Conservation (phyloP, 352 stramenopile genomes). For the Pythium myriotylum region DNA sequence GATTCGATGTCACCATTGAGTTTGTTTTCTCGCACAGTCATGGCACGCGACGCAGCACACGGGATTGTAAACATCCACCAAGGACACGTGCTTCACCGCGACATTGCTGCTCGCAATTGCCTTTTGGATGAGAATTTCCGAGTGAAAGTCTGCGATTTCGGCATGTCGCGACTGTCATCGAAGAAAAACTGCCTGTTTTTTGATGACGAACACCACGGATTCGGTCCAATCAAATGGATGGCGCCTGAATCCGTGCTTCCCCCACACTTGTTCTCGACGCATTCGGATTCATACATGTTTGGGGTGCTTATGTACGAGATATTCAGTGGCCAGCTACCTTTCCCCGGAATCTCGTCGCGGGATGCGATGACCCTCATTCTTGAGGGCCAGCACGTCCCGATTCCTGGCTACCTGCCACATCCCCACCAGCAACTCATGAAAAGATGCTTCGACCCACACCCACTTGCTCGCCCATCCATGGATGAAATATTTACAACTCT, state of each 20-base stretch:
- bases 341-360: constrained; percentile 51
- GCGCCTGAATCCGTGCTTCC: constrained; percentile 65
- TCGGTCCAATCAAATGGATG: constrained; percentile 79
- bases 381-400: constrained; percentile 68
- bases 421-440: constrained; percentile 59
- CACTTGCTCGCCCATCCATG: constrained; percentile 59
- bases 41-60: constrained; percentile 68
- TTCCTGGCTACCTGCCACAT: constrained; percentile 40
- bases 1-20: constrained; percentile 25
- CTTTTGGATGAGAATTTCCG: constrained; percentile 62
- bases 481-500: constrained; percentile 67
- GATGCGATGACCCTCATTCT: constrained; percentile 61
- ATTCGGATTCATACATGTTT: constrained; percentile 81
- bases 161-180: constrained; percentile 49
- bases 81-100: constrained; percentile 60
- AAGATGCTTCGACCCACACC: constrained; percentile 62
- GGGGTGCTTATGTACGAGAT: constrained; percentile 77
- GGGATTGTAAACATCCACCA: constrained; percentile 70
- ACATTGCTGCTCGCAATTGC: constrained; percentile 73
- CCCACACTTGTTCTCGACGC: constrained; percentile 69
- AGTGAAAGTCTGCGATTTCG: constrained; percentile 79
- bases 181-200: constrained; percentile 42
- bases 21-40: constrained; percentile 62
- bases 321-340: constrained; percentile 61
- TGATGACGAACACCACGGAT: constrained; percentile 57